phyloP scores from a whole-genome alignment of 1,284 basidiomycete genomes.

The Leccinum pachyderme region DNA sequence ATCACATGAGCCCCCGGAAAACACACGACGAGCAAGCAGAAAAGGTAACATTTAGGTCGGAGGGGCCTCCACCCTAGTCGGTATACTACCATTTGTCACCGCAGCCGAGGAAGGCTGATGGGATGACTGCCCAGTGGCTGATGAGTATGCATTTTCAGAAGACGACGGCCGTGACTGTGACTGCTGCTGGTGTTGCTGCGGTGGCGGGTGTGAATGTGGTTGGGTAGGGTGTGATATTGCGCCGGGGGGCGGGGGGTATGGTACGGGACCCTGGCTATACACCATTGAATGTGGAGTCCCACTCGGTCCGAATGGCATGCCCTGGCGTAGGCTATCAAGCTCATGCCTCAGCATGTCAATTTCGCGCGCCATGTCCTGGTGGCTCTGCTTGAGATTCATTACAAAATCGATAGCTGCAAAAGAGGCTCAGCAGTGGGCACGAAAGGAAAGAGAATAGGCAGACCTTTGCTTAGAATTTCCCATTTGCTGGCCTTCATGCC shows the following conservation, averaged over 20 bases:
- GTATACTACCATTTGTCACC: slow-evolving; percentile 34
- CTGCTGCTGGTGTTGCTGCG: slow-evolving; percentile 27
- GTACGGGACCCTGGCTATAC: slow-evolving; percentile 48
- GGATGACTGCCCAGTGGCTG: slow-evolving; percentile 34
- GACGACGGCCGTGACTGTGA: slow-evolving; percentile 43
- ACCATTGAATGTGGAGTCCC: slow-evolving; percentile 52
- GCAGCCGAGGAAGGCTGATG: slow-evolving; percentile 32
- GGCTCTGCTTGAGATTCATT: slow-evolving; percentile 66
- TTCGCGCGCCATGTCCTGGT: slow-evolving; percentile 75
- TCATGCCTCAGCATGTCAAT: slow-evolving; percentile 78
- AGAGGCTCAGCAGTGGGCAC: slow-evolving; percentile 11
- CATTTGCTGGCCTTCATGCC: slow-evolving; percentile 96
- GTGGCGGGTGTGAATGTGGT: slow-evolving; percentile 37
- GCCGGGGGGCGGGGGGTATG: slow-evolving; percentile 44
- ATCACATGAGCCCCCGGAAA: slow-evolving; percentile 11
- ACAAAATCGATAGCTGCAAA: slow-evolving; percentile 85
- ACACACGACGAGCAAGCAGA: slow-evolving; percentile 7
- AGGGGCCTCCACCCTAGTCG: slow-evolving; percentile 30
- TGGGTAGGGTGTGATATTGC: slow-evolving; percentile 40
- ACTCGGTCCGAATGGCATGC: slow-evolving; percentile 51
- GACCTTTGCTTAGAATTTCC: slow-evolving; percentile 94
- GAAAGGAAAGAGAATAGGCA: slow-evolving; percentile 18
- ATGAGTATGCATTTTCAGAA: slow-evolving; percentile 50
- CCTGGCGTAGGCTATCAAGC: slow-evolving; percentile 62
- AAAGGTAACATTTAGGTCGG: slow-evolving; percentile 22